These are phyloP conservation scores for Pythium grandisporangium DNA, from an alignment of 352 stramenopile genomes.

Conservation along the genomic window DNA sequence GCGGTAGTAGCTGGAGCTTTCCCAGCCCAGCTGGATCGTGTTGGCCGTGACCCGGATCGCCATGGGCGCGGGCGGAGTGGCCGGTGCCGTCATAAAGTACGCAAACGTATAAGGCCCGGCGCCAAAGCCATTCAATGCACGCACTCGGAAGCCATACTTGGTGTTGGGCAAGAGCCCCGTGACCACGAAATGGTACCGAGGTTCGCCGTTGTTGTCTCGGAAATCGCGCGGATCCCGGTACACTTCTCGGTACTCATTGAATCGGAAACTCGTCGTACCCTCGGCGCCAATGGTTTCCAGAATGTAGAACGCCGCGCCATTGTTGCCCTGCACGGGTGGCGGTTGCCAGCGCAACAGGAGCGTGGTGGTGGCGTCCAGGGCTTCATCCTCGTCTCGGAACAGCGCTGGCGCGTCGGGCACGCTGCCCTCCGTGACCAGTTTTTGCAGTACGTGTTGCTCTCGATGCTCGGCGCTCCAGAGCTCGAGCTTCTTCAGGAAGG, in stretches of 20 bases:
- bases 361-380: slow-evolving; percentile 61
- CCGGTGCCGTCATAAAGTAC: slow-evolving; percentile 79
- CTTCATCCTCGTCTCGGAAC: slow-evolving; percentile 39
- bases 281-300: slow-evolving; percentile 74
- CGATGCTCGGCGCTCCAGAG: slow-evolving; percentile 60
- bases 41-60: slow-evolving; percentile 52
- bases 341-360: slow-evolving; percentile 60
- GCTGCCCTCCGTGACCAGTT: slow-evolving; percentile 54
- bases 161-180: slow-evolving; percentile 70
- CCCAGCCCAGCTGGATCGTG: slow-evolving; percentile 72
- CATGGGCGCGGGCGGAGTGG: slow-evolving; percentile 54
- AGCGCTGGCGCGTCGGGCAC: slow-evolving; percentile 46
- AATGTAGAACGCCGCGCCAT: slow-evolving; percentile 75
- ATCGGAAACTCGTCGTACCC: slow-evolving; percentile 46
- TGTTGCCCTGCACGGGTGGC: slow-evolving; percentile 41
- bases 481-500: slow-evolving; percentile 62
- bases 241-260: slow-evolving; percentile 75
- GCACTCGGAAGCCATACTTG: slow-evolving; percentile 85
- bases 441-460: slow-evolving; percentile 58
- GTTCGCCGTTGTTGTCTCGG: slow-evolving; percentile 65
- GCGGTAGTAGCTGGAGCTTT: slow-evolving; percentile 55
- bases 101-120: slow-evolving; percentile 77
- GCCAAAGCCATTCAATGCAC: slow-evolving; percentile 88
- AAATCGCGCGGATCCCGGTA: slow-evolving; percentile 85
- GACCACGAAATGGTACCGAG: slow-evolving; percentile 68